These are phyloP conservation scores for Lodderomyces beijingensis DNA, from an alignment of 1,139 yeast species.

Conservation along the genomic window DNA sequence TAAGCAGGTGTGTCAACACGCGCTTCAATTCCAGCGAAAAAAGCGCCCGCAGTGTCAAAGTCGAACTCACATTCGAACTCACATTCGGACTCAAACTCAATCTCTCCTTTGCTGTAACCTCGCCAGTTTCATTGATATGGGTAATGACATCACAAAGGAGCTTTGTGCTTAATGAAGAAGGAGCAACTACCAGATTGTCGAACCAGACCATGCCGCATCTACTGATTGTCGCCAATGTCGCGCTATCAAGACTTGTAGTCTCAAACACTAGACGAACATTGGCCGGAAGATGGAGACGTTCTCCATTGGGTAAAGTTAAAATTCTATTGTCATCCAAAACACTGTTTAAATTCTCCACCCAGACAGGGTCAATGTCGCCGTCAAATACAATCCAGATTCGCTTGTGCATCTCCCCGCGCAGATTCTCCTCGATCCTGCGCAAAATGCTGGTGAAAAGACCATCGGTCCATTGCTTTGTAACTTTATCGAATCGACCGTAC, in stretches of 20 bases:
- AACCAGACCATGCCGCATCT: conserved; percentile 91
- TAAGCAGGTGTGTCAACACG: background rate
- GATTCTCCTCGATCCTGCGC: conserved; percentile 54
- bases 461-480: conserved; percentile 91
- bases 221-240: conserved; percentile 90
- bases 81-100: no score
- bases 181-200: conserved; percentile 26
- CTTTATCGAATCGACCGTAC: conserved; percentile 66
- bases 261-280: conserved; percentile 74
- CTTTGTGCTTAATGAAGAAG: background rate
- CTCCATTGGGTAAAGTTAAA: conserved; percentile 86
- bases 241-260: conserved; percentile 57
- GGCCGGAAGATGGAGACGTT: conserved; percentile 63
- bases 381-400: conserved; percentile 82
- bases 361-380: conserved; percentile 90
- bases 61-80: no score
- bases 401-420: conserved; percentile 54
- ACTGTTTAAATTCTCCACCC: conserved; percentile 91
- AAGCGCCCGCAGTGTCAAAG: background rate
- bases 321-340: conserved; percentile 84
- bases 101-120: background rate
- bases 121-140: background rate
- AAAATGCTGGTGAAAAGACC: conserved; percentile 74
- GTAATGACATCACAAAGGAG: background rate
- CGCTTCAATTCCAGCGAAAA: background rate